Percentiles rank a stretch among this genome's conserved stretches.
phyloP scores from a whole-genome alignment of 345 rosid genomes.

The Syzygium aromaticum region DNA sequence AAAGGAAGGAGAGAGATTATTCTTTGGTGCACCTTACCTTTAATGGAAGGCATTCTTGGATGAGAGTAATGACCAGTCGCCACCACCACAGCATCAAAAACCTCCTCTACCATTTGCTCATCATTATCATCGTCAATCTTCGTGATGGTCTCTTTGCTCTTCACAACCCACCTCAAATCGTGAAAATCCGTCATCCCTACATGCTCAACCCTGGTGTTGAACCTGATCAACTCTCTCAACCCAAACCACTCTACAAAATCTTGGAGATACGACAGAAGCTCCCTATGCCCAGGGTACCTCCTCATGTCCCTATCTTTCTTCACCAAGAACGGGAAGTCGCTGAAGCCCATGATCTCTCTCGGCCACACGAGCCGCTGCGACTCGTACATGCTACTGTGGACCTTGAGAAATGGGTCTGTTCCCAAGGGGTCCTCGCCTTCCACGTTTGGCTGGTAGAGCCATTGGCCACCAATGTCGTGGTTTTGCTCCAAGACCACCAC shows the following conservation, averaged over 20 bases:
- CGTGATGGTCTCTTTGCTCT: slow-evolving; percentile 21
- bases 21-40: slow-evolving; percentile 29
- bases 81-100: slow-evolving; percentile 84
- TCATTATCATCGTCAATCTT: not conserved
- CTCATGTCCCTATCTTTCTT: slow-evolving; percentile 73
- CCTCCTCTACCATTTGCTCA: slow-evolving; percentile 46
- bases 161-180: slow-evolving; percentile 61
- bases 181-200: slow-evolving; percentile 51
- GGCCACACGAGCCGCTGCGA: slow-evolving; percentile 62
- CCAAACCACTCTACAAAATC: slow-evolving; percentile 70
- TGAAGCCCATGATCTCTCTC: slow-evolving; percentile 81
- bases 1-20: not conserved
- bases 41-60: slow-evolving; percentile 67
- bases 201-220: slow-evolving; percentile 64
- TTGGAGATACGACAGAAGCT: slow-evolving; percentile 62
- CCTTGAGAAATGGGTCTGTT: slow-evolving; percentile 25
- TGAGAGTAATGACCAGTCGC: slow-evolving; percentile 83
- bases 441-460: slow-evolving; percentile 58
- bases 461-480: slow-evolving; percentile 83
- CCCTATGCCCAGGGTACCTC: slow-evolving; percentile 79
- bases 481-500: slow-evolving; percentile 77
- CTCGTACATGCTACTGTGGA: slow-evolving; percentile 70
- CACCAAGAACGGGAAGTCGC: slow-evolving; percentile 71
- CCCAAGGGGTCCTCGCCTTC: slow-evolving; percentile 52
- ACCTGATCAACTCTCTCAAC: slow-evolving; percentile 62